Base-by-base conservation (phyloP, 1,284 basidiomycete genomes). In the Moniliophthora roreri region DNA sequence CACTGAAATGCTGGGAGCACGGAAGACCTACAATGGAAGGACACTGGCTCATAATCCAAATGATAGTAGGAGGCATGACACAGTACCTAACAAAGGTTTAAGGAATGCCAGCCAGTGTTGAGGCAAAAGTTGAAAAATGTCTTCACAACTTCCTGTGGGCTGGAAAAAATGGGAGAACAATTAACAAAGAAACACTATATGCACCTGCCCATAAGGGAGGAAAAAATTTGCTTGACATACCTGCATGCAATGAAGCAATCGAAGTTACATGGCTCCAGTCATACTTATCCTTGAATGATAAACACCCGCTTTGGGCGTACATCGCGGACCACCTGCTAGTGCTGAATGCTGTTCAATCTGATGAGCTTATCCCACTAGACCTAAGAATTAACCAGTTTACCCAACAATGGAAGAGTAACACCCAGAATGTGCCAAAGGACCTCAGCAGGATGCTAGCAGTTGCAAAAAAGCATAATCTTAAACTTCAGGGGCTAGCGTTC, bases 61-160 rank as follows among this genome's bases (percentile, higher is more conserved):
- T 58, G 52, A 42, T 56, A 5, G 37, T 59, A 0, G 56, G 58
- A 0, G 58, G 58, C 5, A 61, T 58, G 38, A 57, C 59, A 0
- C 62, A 63, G 39, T 64, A 57, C 53, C 54, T 61, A 0, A 51
- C 60, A n/a, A 59, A 54, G 40, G 62, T 59, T 0, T 59, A 63
- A 48, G 62, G 62, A 3, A 64, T 63, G 62, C 63, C 63, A 13
- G 39, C 34, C 18, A 18, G 41, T 4, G 35, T 60, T 1, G 53
- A 60, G 41, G 28, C 20, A 34, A 13, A 39, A 16, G 13, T 59
- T 1, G 23, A n/a, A 40, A 56, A 59, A 42, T 21, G 32, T 3
- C 55, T 56, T 0, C 49, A 51, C 13, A 24, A 41, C 1, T 62
- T 62, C 39, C 23, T 60, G 11, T 56, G 57, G 57, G 50, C 34